These are phyloP conservation scores for Agarophyton chilense DNA, from an alignment of 23 red algal genomes.

Conservation along the genomic window DNA sequence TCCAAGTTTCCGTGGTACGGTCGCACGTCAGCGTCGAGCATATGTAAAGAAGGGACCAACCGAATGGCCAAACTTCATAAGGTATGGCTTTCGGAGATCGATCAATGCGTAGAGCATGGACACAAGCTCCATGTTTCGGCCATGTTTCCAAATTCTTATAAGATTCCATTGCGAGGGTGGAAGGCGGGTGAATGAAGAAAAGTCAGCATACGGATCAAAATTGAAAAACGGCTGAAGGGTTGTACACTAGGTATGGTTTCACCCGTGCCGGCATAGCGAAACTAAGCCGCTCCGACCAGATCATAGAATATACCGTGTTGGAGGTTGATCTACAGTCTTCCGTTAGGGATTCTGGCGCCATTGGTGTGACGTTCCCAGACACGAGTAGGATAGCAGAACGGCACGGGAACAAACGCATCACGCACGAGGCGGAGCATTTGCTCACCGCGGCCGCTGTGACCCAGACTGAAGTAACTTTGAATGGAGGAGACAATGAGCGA, in stretches of 20 bases:
- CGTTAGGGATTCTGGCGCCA: slow-evolving; percentile 29
- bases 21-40: no score
- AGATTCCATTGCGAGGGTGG: no score
- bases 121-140: no score
- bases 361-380: slow-evolving; percentile 26
- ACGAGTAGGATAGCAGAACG: slow-evolving; percentile 35
- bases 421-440: neutral
- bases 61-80: no score
- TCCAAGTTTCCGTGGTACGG: no score
- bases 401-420: slow-evolving; percentile 12
- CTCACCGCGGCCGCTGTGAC: slow-evolving; percentile 1
- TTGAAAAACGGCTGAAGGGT: neutral
- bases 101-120: no score
- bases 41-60: no score
- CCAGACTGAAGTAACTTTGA: neutral
- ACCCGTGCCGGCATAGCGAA: slow-evolving; percentile 56
- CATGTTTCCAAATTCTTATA: no score
- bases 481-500: neutral
- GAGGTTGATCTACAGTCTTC: slow-evolving; percentile 45
- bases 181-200: neutral
- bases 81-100: no score
- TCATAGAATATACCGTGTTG: slow-evolving; percentile 64
- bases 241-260: slow-evolving; percentile 49
- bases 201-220: neutral
- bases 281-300: slow-evolving; percentile 58